A percentile compares a stretch with the other conserved stretches of the same genome.
These are phyloP conservation scores for Trichothecium sympodiale DNA, from an alignment of 2,329 filamentous ascomycete species.

Conservation along the genomic window DNA sequence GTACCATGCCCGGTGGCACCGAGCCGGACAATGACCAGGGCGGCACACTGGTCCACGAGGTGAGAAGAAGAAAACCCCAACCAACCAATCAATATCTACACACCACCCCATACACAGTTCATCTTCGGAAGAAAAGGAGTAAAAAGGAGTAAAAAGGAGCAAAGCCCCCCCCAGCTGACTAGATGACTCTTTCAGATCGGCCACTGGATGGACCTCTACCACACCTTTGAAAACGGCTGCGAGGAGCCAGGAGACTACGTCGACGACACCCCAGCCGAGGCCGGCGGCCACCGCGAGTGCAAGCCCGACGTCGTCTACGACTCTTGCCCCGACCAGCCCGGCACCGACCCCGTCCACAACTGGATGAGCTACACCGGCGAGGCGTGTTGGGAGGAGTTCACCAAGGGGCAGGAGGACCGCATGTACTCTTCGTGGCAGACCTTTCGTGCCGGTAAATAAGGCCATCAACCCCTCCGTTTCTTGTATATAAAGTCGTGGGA, in stretches of 20 bases:
- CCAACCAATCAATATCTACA: too few relatives aligned
- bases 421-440: neutral
- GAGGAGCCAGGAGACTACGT: neutral
- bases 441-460: neutral
- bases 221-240: neutral
- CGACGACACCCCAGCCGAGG: too few relatives aligned
- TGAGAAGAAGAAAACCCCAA: too few relatives aligned
- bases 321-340: neutral
- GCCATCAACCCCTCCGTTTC: too few relatives aligned
- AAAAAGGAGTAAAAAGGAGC: too few relatives aligned
- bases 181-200: conserved; percentile 1
- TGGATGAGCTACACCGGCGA: neutral
- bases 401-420: neutral
- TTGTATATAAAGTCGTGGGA: too few relatives aligned
- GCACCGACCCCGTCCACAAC: neutral
- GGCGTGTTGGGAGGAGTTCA: neutral
- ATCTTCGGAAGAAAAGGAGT: too few relatives aligned
- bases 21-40: conserved; percentile 19
- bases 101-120: too few relatives aligned
- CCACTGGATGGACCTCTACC: conserved; percentile 1
- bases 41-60: conserved; percentile 20
- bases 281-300: neutral
- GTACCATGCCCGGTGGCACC: conserved; percentile 25
- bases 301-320: neutral
- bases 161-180: too few relatives aligned